Conservation (phyloP, 345 rosid genomes). For the Tarenaya hassleriana region DNA sequence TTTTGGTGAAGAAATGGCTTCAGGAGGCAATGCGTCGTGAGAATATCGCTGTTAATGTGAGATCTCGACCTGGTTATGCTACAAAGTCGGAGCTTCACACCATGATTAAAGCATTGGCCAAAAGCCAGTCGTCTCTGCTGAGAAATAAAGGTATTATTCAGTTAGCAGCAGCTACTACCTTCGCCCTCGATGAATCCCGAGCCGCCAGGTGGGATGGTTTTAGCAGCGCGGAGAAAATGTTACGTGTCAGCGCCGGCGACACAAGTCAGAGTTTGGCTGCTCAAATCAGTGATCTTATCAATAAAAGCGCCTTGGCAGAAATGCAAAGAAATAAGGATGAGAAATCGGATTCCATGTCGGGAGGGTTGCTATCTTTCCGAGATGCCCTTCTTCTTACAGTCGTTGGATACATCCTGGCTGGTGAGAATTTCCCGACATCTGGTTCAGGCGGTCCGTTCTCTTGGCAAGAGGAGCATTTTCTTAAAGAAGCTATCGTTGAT, state of each 20-base stretch:
- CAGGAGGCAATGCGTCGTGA: constrained; percentile 73
- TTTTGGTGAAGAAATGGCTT: constrained; percentile 90
- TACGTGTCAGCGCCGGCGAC: constrained; percentile 78
- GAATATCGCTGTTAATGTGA: constrained; percentile 47
- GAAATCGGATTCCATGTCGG: constrained; percentile 36
- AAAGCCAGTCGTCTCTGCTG: constrained; percentile 53
- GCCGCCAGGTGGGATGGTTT: constrained; percentile 81
- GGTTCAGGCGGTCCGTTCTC: constrained; percentile 90
- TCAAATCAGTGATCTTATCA: constrained; percentile 81
- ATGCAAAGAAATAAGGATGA: constrained; percentile 38
- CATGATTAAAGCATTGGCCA: constrained; percentile 58
- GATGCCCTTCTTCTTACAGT: constrained; percentile 72
- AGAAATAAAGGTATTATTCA: constrained; percentile 82
- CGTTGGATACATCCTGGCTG: constrained; percentile 82
- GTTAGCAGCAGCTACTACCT: constrained; percentile 64
- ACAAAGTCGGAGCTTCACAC: constrained; percentile 59
- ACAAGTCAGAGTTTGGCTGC: constrained; percentile 91
- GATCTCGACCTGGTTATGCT: constrained; percentile 59
- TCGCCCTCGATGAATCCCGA: constrained; percentile 59
- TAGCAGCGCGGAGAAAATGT: constrained; percentile 80
- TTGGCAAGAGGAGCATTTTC: constrained; percentile 95
- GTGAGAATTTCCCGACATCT: constrained; percentile 91
- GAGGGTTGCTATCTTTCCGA: constrained; percentile 57
- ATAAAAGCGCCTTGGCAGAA: constrained; percentile 55
- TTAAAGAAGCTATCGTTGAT: constrained; percentile 82